Conservation (phyloP, 495 filamentous ascomycete species). For the Daldinia decipiens region DNA sequence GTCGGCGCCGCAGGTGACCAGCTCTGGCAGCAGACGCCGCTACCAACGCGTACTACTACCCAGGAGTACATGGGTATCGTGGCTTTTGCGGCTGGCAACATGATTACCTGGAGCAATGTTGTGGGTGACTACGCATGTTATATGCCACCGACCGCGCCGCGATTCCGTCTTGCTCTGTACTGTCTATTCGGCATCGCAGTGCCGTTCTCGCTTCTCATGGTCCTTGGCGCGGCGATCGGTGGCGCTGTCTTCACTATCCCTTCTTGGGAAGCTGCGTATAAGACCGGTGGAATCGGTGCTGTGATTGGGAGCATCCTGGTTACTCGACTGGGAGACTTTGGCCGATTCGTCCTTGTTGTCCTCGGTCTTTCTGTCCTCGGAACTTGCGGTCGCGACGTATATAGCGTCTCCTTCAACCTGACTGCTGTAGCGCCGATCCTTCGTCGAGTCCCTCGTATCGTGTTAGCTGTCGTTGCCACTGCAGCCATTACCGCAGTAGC, state of each 20-base stretch:
- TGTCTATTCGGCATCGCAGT: slow-evolving; percentile 53
- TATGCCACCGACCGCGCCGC: slow-evolving; percentile 48
- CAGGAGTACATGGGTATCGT: slow-evolving; percentile 39
- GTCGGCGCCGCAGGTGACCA: slow-evolving; percentile 61
- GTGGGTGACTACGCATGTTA: slow-evolving; percentile 52
- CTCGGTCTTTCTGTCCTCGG: slow-evolving; percentile 56
- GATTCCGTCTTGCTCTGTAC: slow-evolving; percentile 48
- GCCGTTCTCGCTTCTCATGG: slow-evolving; percentile 57
- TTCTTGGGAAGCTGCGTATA: slow-evolving; percentile 51
- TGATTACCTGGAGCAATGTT: slow-evolving; percentile 48
- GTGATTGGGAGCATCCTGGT: slow-evolving; percentile 57
- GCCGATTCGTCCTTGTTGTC: slow-evolving; percentile 58
- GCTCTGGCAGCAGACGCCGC: slow-evolving; percentile 49
- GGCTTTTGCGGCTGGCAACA: slow-evolving; percentile 46
- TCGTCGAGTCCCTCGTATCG: slow-evolving; percentile 51
- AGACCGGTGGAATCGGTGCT: slow-evolving; percentile 52
- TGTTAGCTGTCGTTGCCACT: slow-evolving; percentile 54
- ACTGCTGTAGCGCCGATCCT: slow-evolving; percentile 55
- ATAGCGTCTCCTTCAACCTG: slow-evolving; percentile 56
- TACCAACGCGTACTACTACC: slow-evolving; percentile 11
- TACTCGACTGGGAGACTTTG: slow-evolving; percentile 56
- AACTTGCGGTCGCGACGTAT: slow-evolving; percentile 51
- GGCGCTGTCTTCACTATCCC: slow-evolving; percentile 45
- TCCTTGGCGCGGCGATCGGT: slow-evolving; percentile 58
- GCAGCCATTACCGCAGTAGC: slow-evolving; percentile 55